Percentiles rank a stretch among this genome's conserved stretches.
Conservation (phyloP, 2,329 filamentous ascomycete genomes). For the Grosmannia huntii region DNA sequence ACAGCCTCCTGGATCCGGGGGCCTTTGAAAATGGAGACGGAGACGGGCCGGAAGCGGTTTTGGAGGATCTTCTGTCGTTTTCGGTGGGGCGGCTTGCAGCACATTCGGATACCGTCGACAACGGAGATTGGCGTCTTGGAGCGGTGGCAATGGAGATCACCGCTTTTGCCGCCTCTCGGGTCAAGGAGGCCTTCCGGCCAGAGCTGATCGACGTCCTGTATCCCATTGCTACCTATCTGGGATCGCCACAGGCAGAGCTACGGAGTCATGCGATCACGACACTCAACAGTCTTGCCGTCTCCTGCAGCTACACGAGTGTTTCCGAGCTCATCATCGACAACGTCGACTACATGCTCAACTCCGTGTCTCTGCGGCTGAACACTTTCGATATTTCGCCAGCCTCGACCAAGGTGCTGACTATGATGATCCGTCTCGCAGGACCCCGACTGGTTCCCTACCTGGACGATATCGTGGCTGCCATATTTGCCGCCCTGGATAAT, state of each 20-base stretch:
- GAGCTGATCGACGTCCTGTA: slow-evolving; percentile 89
- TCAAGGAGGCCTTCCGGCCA: slow-evolving; percentile 57
- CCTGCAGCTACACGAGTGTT: slow-evolving; percentile 63
- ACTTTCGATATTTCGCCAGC: slow-evolving; percentile 86
- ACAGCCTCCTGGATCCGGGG: slow-evolving; percentile 52
- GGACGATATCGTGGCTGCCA: slow-evolving; percentile 80
- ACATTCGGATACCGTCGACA: slow-evolving; percentile 30
- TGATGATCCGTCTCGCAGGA: slow-evolving; percentile 88
- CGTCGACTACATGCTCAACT: slow-evolving; percentile 92
- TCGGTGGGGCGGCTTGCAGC: slow-evolving; percentile 50
- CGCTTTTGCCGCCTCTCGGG: slow-evolving; percentile 58
- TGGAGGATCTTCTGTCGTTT: slow-evolving; percentile 56
- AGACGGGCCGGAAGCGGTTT: slow-evolving; percentile 25
- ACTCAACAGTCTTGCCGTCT: slow-evolving; percentile 63
- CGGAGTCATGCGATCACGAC: slow-evolving; percentile 73
- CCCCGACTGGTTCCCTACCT: slow-evolving; percentile 72
- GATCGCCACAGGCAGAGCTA: slow-evolving; percentile 53
- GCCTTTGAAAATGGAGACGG: slow-evolving; percentile 18
- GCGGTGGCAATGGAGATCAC: slow-evolving; percentile 72
- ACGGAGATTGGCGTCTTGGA: slow-evolving; percentile 57
- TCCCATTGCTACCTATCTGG: slow-evolving; percentile 78
- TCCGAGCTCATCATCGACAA: slow-evolving; percentile 77
- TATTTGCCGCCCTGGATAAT: slow-evolving; percentile 86
- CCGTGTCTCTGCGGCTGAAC: slow-evolving; percentile 77
- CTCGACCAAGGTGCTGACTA: slow-evolving; percentile 76